Conservation (phyloP, 2,329 filamentous ascomycete genomes). For the Aspergillus pseudoterreus region DNA sequence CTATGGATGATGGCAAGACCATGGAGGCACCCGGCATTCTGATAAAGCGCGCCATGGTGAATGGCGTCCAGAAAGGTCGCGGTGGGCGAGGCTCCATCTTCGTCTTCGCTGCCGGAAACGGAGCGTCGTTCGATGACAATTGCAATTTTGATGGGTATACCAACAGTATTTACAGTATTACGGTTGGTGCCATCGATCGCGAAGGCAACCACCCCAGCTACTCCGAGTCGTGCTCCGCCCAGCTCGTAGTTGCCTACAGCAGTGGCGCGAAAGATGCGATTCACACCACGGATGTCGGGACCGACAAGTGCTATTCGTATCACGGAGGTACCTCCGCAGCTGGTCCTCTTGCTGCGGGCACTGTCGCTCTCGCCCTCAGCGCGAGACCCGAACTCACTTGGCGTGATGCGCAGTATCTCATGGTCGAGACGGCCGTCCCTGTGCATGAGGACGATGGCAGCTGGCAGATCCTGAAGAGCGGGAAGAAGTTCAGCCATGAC, state of each 20-base stretch:
- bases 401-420: slow-evolving; percentile 92
- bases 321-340: slow-evolving; percentile 96
- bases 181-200: slow-evolving; percentile 86
- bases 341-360: slow-evolving; percentile 85
- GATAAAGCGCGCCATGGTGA: slow-evolving; percentile 86
- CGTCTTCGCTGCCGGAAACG: slow-evolving; percentile 95
- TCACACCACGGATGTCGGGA: slow-evolving; percentile 92
- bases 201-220: slow-evolving; percentile 90
- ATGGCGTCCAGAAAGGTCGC: slow-evolving; percentile 84
- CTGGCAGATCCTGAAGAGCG: slow-evolving; percentile 78
- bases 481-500: slow-evolving; percentile 86
- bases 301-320: slow-evolving; percentile 70
- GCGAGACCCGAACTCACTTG: slow-evolving; percentile 83
- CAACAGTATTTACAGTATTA: slow-evolving; percentile 98
- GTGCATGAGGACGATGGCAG: slow-evolving; percentile 69
- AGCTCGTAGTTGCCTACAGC: slow-evolving; percentile 94
- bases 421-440: slow-evolving; percentile 77
- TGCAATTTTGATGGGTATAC: slow-evolving; percentile 99
- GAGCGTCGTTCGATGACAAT: slow-evolving; percentile 81
- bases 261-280: slow-evolving; percentile 86
- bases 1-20: slow-evolving; percentile 83
- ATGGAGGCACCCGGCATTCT: slow-evolving; percentile 93
- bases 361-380: slow-evolving; percentile 83
- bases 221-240: slow-evolving; percentile 92
- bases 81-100: slow-evolving; percentile 82